Conservation (phyloP, 306 rosid species). For the Begonia loranthoides region DNA sequence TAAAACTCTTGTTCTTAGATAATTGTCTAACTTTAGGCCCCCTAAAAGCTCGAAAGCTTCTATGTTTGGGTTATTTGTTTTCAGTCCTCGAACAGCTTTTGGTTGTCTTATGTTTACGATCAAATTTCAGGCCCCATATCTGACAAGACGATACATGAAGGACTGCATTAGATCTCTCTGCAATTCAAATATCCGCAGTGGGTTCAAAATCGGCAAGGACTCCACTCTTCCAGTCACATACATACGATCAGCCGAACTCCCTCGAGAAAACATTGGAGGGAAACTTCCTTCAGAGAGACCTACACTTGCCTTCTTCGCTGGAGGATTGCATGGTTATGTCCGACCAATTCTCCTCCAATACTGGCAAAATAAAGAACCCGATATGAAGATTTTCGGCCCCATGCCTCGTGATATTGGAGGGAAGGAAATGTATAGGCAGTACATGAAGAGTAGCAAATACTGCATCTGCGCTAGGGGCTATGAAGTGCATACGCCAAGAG, state of each 20-base stretch:
- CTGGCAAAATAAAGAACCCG: slow-evolving; percentile 61
- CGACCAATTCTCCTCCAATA: slow-evolving; percentile 48
- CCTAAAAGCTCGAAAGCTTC: too few species aligned
- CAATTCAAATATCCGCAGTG: slow-evolving; percentile 58
- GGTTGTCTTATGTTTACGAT: neutral
- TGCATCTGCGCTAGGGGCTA: slow-evolving; percentile 84
- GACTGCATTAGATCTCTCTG: slow-evolving; percentile 66
- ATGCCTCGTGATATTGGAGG: slow-evolving; percentile 57
- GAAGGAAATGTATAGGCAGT: slow-evolving; percentile 47
- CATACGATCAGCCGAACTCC: slow-evolving; percentile 41
- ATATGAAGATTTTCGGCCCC: slow-evolving; percentile 77
- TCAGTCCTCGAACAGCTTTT: too few species aligned
- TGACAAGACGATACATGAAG: slow-evolving; percentile 47
- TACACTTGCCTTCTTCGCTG: slow-evolving; percentile 64
- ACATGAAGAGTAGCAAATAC: slow-evolving; percentile 73
- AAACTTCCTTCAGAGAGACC: slow-evolving; percentile 52
- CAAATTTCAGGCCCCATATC: slow-evolving; percentile 47
- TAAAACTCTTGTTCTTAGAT: too few species aligned
- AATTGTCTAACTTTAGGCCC: too few species aligned
- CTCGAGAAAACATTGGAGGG: slow-evolving; percentile 32
- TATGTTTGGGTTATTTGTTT: too few species aligned
- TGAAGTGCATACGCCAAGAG: slow-evolving; percentile 68
- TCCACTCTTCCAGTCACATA: slow-evolving; percentile 65
- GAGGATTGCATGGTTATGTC: slow-evolving; percentile 67
- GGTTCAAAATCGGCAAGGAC: slow-evolving; percentile 70